A percentile compares a stretch with the other conserved stretches of the same genome.
phyloP scores from a whole-genome alignment of 208 protist species.

The Trichomonas vaginalis region DNA sequence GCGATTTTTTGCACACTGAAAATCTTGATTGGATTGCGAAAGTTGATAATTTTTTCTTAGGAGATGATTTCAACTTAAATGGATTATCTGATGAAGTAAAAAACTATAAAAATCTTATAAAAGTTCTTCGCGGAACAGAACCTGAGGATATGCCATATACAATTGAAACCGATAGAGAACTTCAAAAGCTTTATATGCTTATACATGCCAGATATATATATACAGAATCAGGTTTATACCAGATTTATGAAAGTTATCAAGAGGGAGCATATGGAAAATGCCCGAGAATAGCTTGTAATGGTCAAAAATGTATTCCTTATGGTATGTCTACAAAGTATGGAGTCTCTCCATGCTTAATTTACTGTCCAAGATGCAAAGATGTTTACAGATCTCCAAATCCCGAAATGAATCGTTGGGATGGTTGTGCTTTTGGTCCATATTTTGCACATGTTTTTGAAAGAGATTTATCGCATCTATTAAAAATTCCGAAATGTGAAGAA shows the following conservation, averaged over 20 bases:
- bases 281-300: background rate
- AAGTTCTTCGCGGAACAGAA: background rate
- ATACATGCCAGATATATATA: constrained; percentile 15
- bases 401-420: background rate
- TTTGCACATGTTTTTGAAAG: background rate
- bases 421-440: background rate
- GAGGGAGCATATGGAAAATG: background rate
- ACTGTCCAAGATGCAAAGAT: background rate
- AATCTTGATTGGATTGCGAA: background rate
- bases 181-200: background rate
- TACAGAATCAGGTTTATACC: background rate
- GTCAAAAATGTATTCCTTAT: background rate
- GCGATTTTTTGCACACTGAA: background rate
- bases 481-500: background rate
- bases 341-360: background rate
- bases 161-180: background rate
- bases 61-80: background rate
- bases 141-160: background rate
- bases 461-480: background rate
- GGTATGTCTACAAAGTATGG: background rate
- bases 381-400: background rate
- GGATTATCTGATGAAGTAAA: background rate
- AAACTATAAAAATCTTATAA: background rate
- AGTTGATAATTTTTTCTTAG: background rate
- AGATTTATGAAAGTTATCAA: background rate